Evolutionary conservation across 1,284 basidiomycete species (phyloP).

Genomic region (Papiliotrema flavescens): DNA sequence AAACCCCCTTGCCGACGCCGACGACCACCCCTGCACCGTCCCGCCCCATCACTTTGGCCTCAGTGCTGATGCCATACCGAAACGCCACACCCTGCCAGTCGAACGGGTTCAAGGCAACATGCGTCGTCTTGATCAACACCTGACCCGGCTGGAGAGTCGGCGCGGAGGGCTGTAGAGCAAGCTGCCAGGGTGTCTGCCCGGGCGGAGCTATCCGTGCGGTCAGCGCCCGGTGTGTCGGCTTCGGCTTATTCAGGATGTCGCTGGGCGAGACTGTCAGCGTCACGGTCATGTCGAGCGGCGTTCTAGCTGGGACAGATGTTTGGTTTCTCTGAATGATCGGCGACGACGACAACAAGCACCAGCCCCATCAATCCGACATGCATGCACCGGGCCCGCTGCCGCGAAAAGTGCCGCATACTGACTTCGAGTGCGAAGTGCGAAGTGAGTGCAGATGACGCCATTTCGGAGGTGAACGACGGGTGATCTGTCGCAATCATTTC

Average conservation of each 20-base stretch:
- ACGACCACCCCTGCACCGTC: slow-evolving; percentile 27
- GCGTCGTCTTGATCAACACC: slow-evolving; percentile 37
- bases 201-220: slow-evolving; percentile 6
- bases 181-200: slow-evolving; percentile 14
- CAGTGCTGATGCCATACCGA: slow-evolving; percentile 14
- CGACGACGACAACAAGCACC: no score
- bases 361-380: no score
- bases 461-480: no score
- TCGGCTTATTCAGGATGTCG: neutral
- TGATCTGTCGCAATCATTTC: no score
- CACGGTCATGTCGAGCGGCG: neutral
- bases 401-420: no score
- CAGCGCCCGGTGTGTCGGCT: slow-evolving; percentile 10
- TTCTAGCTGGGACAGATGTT: no score
- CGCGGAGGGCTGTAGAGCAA: slow-evolving; percentile 13
- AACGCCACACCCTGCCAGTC: slow-evolving; percentile 45
- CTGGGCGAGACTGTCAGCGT: neutral
- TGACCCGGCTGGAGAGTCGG: slow-evolving; percentile 22
- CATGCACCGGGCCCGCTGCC: no score
- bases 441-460: no score
- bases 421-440: no score
- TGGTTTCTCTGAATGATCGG: no score
- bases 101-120: slow-evolving; percentile 40
- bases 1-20: slow-evolving; percentile 17
- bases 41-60: slow-evolving; percentile 27